phyloP scores from a whole-genome alignment of 169 alveolate species.

The Plasmodium inui region DNA sequence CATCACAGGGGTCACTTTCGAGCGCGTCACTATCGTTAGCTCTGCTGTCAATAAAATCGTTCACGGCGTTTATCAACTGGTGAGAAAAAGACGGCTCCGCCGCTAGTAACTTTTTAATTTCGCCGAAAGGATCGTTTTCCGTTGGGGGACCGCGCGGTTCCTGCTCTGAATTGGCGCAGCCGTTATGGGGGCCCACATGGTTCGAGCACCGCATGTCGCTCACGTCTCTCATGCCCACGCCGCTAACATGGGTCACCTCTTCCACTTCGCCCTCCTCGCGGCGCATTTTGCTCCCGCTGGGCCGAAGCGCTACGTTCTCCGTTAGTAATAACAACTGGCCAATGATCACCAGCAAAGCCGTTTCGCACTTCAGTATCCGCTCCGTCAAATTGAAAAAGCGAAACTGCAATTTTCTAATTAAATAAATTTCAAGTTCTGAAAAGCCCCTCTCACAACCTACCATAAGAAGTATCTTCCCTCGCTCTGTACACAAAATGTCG shows the following conservation, averaged over 20 bases:
- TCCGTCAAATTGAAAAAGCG: slow-evolving; percentile 57
- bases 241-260: not conserved
- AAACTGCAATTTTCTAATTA: slow-evolving; percentile 34
- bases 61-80: slow-evolving; percentile 4
- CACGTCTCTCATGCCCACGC: not conserved
- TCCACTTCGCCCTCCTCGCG: not conserved
- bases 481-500: slow-evolving; percentile 24
- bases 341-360: slow-evolving; percentile 54
- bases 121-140: not conserved
- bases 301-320: slow-evolving; percentile 37
- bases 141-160: not conserved
- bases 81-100: slow-evolving; percentile 17
- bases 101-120: slow-evolving; percentile 21
- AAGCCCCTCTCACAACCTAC: slow-evolving; percentile 74
- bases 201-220: not conserved
- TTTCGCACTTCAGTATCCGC: slow-evolving; percentile 73
- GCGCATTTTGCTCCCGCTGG: slow-evolving; percentile 63
- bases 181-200: not conserved
- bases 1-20: not conserved
- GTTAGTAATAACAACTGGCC: slow-evolving; percentile 68
- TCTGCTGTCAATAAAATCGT: slow-evolving; percentile 4
- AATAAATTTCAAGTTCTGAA: slow-evolving; percentile 71
- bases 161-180: not conserved
- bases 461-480: slow-evolving; percentile 70
- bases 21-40: not conserved